These are phyloP conservation scores for Brassica napus DNA, from an alignment of 345 rosid species.

Conservation along the genomic window DNA sequence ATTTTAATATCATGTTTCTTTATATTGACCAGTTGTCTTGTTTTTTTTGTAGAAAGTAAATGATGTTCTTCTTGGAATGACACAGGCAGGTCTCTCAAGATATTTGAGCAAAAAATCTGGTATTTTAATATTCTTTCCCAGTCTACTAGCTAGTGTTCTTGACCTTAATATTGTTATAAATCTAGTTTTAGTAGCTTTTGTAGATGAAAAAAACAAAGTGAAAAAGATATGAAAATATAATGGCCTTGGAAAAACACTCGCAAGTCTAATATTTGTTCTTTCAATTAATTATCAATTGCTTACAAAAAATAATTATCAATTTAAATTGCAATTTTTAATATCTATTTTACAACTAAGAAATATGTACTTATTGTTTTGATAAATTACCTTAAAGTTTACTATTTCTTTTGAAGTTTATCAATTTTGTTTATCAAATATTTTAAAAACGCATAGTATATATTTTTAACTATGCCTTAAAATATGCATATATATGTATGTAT, in stretches of 20 bases:
- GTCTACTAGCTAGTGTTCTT: not conserved
- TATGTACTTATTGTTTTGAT: not conserved
- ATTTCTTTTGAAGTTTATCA: not conserved
- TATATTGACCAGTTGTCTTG: not conserved
- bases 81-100: conserved; percentile 62
- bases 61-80: conserved; percentile 65
- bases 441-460: not conserved
- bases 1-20: not conserved
- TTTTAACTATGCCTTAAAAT: not conserved
- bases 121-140: conserved; percentile 12
- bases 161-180: not conserved
- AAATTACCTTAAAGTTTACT: not conserved
- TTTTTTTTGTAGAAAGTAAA: conserved; percentile 56
- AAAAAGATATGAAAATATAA: not conserved
- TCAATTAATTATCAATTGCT: not conserved
- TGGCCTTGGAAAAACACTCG: not conserved
- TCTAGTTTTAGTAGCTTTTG: not conserved
- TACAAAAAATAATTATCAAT: no score
- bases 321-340: not conserved
- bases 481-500: not conserved
- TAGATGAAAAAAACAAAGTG: not conserved
- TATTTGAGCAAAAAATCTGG: conserved; percentile 53
- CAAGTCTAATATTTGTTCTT: not conserved
- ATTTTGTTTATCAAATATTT: not conserved
- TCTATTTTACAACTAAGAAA: not conserved